These are phyloP conservation scores for Rhizoctonia solani DNA, from an alignment of 1,284 basidiomycete genomes.

Conservation along the genomic window DNA sequence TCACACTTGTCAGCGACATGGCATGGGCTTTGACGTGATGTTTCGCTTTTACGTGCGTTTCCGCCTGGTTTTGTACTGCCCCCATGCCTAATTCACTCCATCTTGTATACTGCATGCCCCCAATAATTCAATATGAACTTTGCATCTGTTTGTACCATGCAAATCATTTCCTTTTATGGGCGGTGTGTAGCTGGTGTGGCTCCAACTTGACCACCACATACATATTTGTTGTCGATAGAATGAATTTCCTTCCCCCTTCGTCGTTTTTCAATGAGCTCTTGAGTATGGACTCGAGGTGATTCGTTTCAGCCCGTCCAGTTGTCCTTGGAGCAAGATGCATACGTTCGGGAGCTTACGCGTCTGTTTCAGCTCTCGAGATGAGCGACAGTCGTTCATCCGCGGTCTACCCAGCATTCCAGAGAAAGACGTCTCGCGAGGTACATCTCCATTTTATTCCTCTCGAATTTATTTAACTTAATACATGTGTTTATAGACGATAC, in stretches of 20 bases:
- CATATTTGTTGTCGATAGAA: not conserved
- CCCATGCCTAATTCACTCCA: not conserved
- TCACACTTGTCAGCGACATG: slow-evolving; percentile 21
- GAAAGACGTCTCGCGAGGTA: slow-evolving; percentile 27
- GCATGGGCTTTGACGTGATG: slow-evolving; percentile 17
- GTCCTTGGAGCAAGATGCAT: too few relatives aligned
- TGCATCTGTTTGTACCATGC: not conserved
- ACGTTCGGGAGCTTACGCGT: too few relatives aligned
- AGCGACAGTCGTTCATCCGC: slow-evolving; percentile 11
- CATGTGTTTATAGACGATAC: slow-evolving; percentile 24
- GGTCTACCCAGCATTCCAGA: slow-evolving; percentile 23
- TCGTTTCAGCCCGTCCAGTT: slow-evolving; percentile 24
- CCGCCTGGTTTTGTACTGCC: slow-evolving; percentile 25
- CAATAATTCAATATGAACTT: slow-evolving; percentile 18
- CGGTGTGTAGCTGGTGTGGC: not conserved
- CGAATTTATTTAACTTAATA: not conserved
- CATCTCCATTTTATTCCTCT: not conserved
- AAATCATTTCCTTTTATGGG: slow-evolving; percentile 4
- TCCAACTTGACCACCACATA: not conserved
- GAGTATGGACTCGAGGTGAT: slow-evolving; percentile 1
- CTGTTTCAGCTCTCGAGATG: too few relatives aligned
- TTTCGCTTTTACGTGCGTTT: slow-evolving; percentile 22
- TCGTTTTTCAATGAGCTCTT: slow-evolving; percentile 6
- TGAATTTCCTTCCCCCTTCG: slow-evolving; percentile 6
- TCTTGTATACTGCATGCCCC: not conserved